Base-by-base conservation (phyloP, 2,329 filamentous ascomycete genomes). In the Cadophora sp. region DNA sequence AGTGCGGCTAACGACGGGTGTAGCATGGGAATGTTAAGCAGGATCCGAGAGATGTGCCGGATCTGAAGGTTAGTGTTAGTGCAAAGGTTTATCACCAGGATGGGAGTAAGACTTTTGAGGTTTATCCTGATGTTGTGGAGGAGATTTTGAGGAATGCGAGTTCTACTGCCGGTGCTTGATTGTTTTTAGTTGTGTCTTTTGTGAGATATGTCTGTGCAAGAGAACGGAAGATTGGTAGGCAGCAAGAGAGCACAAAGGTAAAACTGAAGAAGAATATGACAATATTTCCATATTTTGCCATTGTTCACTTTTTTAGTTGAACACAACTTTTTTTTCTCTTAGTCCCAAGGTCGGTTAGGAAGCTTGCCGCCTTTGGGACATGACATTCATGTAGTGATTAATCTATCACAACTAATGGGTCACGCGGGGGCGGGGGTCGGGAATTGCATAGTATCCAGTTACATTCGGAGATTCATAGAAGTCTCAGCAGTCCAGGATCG, bases 41-140 rank as follows among this genome's bases (percentile, higher is more conserved):
- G 48, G 48, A 53, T 53, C 48, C 48, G 48, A 53, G 48, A 53
- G 48, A 53, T 53, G 48, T 53, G 48, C 48, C 48, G 48, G 48
- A 53, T 53, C 27, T 53, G 48, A 53, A 53, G 48, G 48, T 53
- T 53, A 53, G 27, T 53, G 48, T 53, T 24, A 53, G 48, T 53
- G 48, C 48, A 53, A 53, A 53, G 27, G 20, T 53, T 53, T 53
- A 53, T 53, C 48, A 53, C 48, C 48, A 53, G 20, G 48, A 53
- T 53, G 48, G 20, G 27, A 53, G n/a, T 24, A 53, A 53, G 48
- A 53, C 48, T 53, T 53, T 53, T 24, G 48, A 53, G 48, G 48
- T 53, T 53, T 53, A 53, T 53, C 48, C 48, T 24, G 48, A 53
- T 53, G 48, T 53, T 53, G 48, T 53, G 48, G 48, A 20, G 48